Evolutionary conservation across 108 stramenopile genomes (phyloP), one percentile per base, ranked within the genome.

Genomic region (Cyclotella baltica): DNA sequence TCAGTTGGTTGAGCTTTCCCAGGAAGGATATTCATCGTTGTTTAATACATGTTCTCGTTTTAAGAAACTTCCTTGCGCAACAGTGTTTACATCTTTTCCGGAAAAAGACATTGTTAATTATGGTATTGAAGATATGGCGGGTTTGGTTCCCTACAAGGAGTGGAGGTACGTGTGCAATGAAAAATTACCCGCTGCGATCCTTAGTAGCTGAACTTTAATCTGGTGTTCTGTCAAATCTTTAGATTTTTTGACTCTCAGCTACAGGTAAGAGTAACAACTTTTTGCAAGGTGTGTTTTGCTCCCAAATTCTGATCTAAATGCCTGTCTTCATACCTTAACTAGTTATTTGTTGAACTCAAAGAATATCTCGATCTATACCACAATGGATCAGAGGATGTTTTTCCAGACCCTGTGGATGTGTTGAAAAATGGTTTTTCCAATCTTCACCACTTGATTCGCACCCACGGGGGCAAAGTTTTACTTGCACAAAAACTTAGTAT

Each of bases 401-500:
- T 90, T 73, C 89, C 88, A 13, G 59, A 61, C 15, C 79, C 81
- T 0, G 23, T 30, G 40, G 63, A 67, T 4, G 72, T 86, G 38
- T 34, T 78, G 36, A 15, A 18, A 34, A 72, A 76, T 70, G 76
- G 85, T 0, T 68, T 81, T 36, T 31, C 40, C 23, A 35, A 75
- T 19, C 66, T 90, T 36, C 35, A 75, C 46, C 33, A 56, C 19
- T 67, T 90, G 8, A 86, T 90, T 67, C 83, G 83, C 67, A 80
- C 78, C 25, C 89, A 86, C 62, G 92, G 92, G 38, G 92, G 92
- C 4, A 67, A 85, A 29, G 81, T 75, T 29, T 85, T 90, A 58
- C 25, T 93, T 9, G 74, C 90, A 2, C 77, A 62, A 40, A 76
- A 86, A 37, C 58, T 93, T 5, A 84, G 80, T 40, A 88, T 92